These are phyloP conservation scores for Macrotyloma uniflorum DNA, from an alignment of 306 rosid genomes.

Conservation along the genomic window DNA sequence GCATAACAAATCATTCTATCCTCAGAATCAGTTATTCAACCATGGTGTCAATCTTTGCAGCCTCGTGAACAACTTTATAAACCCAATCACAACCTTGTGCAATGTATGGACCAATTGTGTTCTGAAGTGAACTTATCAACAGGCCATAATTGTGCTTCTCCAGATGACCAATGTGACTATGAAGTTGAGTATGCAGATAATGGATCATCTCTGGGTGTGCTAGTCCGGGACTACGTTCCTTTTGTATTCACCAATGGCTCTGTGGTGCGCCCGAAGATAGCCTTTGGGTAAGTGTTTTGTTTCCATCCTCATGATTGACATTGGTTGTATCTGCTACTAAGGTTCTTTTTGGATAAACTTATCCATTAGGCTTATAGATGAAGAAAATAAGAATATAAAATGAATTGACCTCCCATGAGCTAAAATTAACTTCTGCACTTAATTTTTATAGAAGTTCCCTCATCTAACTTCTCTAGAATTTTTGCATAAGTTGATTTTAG, in stretches of 20 bases:
- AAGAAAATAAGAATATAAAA: not conserved
- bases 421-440: not conserved
- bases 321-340: not conserved
- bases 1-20: not conserved
- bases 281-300: constrained; percentile 72
- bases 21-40: not conserved
- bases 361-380: not conserved
- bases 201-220: constrained; percentile 85
- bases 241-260: constrained; percentile 70
- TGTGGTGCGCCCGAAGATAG: constrained; percentile 52
- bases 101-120: constrained; percentile 68
- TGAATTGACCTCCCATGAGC: not conserved
- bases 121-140: constrained; percentile 40
- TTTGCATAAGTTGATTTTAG: not conserved
- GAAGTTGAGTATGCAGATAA: constrained; percentile 84
- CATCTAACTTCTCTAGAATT: not conserved
- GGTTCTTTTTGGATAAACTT: not conserved
- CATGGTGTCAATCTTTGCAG: constrained; percentile 44
- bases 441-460: not conserved
- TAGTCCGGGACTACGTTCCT: constrained; percentile 63
- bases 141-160: constrained; percentile 48
- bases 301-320: not conserved
- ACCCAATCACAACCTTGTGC: constrained; percentile 61
- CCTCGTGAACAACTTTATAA: constrained; percentile 65
- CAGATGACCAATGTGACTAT: constrained; percentile 83